phyloP scores from a whole-genome alignment of 176 grass and related monocot species.

The Aegilops speltoides region DNA sequence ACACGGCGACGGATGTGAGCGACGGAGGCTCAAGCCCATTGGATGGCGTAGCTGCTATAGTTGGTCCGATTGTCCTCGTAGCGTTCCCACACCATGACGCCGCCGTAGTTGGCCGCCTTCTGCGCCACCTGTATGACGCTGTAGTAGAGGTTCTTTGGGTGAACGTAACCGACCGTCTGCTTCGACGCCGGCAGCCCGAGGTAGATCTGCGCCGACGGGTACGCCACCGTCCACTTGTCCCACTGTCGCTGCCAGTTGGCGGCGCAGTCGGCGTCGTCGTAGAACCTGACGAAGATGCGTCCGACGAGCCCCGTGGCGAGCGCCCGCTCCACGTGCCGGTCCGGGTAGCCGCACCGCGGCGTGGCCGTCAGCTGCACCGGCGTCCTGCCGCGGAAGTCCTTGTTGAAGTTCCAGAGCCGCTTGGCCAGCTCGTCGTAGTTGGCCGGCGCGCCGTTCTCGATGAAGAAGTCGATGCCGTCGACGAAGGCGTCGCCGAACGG shows the following conservation, averaged over 20 bases:
- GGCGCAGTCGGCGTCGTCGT: constrained; percentile 14
- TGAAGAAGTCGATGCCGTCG: constrained; percentile 27
- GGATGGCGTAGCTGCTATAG: neutral
- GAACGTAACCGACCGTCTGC: neutral
- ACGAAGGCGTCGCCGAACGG: constrained; percentile 17
- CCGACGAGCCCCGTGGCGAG: constrained; percentile 5
- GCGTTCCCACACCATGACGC: constrained; percentile 22
- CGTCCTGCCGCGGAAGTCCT: neutral
- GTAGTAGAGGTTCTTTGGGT: neutral
- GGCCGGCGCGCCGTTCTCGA: neutral
- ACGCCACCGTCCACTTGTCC: neutral
- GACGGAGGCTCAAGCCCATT: constrained; percentile 2
- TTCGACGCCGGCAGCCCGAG: neutral
- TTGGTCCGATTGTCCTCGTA: neutral
- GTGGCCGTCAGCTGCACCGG: constrained; percentile 11
- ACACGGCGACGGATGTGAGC: neutral
- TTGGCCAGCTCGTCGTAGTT: constrained; percentile 24
- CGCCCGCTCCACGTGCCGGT: neutral
- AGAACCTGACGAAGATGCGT: constrained; percentile 13
- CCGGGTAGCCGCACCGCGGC: constrained; percentile 24
- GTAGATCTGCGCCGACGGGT: neutral
- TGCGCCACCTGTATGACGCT: neutral
- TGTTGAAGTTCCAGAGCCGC: neutral
- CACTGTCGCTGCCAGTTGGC: neutral
- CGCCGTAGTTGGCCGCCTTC: constrained; percentile 22